Evolutionary conservation across 2,329 filamentous ascomycete genomes (phyloP), one percentile per base, ranked within the genome.

Genomic region (Cytospora mali): DNA sequence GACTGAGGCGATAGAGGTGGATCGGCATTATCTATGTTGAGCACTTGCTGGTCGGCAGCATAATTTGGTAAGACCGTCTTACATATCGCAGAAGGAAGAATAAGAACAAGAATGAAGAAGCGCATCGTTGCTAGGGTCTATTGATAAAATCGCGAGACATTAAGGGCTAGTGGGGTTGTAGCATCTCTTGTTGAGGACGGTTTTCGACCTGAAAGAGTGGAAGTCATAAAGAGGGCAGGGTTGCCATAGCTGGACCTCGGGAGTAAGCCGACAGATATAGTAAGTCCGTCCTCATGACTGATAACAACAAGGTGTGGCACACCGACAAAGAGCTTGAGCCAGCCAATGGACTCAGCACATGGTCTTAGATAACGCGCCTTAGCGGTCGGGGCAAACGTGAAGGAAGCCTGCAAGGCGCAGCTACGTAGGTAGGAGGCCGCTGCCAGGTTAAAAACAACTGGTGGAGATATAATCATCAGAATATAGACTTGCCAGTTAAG

Each of bases 31-130:
- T 51, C 52, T n/a, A 31, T 42, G 28, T 53, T 21, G 60, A 65
- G 48, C 52, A 57, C 27, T 14, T 63, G 56, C n/a, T 64, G 62
- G n/a, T 61, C 48, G 5, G 21, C 16, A 39, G 21, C 25, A 29
- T 14, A 9, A 14, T 6, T 14, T 18, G 48, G 16, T 10, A 54
- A 6, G 10, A 31, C 52, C 25, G 59, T 46, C n/a, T 27, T 48
- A 29, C 60, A 53, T 51, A 25, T 48, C 14, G 52, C 3, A 5
- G 33, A 21, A 10, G 25, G 21, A 18, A 42, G 25, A 31, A 27
- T n/a, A 23, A 48, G 18, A 35, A 10, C 21, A 7, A 61, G 10
- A 27, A 52, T 5, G 13, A 23, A 6, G 46, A 23, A 18, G 23
- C 46, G 29, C 59, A 52, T 52, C 3, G 25, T 35, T 9, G 31